phyloP scores from a whole-genome alignment of 805 yeast genomes.

The Yamadazyma phyllophila region DNA sequence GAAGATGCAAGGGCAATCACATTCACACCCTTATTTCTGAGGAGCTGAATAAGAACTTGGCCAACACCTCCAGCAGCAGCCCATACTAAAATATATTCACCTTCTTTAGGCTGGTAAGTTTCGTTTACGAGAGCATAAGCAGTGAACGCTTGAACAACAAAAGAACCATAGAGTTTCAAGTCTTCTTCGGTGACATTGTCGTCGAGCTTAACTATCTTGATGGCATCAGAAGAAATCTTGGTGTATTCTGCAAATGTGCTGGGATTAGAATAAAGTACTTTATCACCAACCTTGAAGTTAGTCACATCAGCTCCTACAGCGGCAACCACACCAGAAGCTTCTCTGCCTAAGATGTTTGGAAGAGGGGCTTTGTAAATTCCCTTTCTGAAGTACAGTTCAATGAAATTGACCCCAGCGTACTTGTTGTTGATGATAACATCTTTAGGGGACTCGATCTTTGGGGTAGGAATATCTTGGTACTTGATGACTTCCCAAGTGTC shows the following conservation, averaged over 20 bases:
- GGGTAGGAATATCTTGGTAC: conserved; percentile 57
- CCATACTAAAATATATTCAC: conserved; percentile 72
- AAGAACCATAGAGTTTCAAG: conserved; percentile 57
- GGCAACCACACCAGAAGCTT: conserved; percentile 69
- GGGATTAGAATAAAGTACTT: conserved; percentile 55
- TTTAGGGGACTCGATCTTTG: conserved; percentile 45
- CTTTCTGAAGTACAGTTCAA: conserved; percentile 77
- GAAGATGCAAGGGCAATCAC: conserved; percentile 85
- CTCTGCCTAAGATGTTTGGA: conserved; percentile 73
- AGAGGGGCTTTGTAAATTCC: conserved; percentile 62
- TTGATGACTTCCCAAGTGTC: conserved; percentile 56
- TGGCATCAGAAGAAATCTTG: conserved; percentile 37
- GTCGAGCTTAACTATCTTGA: conserved; percentile 48
- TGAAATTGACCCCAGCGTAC: conserved; percentile 78
- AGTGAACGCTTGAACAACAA: conserved; percentile 72
- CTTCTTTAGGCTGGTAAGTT: conserved; percentile 63
- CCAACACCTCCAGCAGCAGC: conserved; percentile 99
- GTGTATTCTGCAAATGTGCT: conserved; percentile 74
- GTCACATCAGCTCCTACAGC: conserved; percentile 60
- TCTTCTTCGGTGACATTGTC: conserved; percentile 45
- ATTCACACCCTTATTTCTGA: conserved; percentile 63
- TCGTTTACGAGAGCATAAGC: conserved; percentile 69
- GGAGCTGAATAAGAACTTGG: conserved; percentile 61
- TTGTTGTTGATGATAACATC: conserved; percentile 71
- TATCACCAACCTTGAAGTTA: conserved; percentile 63